Evolutionary conservation across 2,329 filamentous ascomycete genomes (phyloP), one percentile per base, ranked within the genome.

Genomic region (Tricladium varicosporioides): DNA sequence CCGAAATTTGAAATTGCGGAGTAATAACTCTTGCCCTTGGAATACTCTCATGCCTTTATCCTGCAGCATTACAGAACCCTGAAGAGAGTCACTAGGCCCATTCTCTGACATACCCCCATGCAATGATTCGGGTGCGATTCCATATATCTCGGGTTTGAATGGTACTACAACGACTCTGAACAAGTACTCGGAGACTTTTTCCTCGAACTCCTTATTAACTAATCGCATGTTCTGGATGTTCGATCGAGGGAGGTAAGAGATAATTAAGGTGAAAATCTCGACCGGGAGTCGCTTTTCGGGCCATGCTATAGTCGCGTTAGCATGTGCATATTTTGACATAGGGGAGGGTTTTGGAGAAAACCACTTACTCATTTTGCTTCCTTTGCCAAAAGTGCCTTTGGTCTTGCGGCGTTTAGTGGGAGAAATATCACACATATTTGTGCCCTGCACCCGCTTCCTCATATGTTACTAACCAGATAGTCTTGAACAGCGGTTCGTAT

Each of bases 131-230:
- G 74, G 73, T 16, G 79, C 70, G 71, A 79, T 80, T 46, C 78
- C 79, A 67, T 83, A 87, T 19, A 89, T 80, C 62, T 86, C 81
- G 1, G 82, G 79, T 44, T 80, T 82, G 72, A 89, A 89, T 1
- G 84, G 83, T 1, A 87, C 81, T 5, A 88, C 84, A 8, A 86
- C 81, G 46, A 82, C 83, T 56, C 78, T 75, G 68, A 87, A 89
- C 47, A 87, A 77, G 43, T 77, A 74, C 42, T 76, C 74, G 0
- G 84, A 84, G 1, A 86, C 76, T 58, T 81, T 82, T 11, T 69
- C 62, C 58, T 87, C 83, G 59, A 85, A 82, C 55, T 86, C 82
- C 40, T 73, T 76, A 65, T 77, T 82, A 2, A 87, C 84, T 3
- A 88, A 73, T 5, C 86, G 81, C 70, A 89, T 76, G 31, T 73